Base-by-base conservation (phyloP, 2,329 filamentous ascomycete species). In the Paraphaeosphaeria sporulosa region DNA sequence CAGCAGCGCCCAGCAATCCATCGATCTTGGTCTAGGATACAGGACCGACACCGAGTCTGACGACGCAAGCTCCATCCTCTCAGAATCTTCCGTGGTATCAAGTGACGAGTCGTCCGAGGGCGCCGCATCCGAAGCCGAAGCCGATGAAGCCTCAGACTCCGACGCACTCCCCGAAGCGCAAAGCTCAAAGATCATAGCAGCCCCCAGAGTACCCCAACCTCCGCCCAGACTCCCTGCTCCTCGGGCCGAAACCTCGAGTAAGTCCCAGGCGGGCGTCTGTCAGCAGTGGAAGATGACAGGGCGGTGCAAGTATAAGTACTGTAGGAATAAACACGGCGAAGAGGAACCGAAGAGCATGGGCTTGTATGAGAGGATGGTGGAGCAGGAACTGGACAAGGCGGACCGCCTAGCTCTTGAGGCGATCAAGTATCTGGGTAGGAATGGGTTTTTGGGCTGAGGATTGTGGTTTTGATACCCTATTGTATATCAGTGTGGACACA, bases 401-500 rank as follows among this genome's bases (percentile, higher is more conserved):
- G 78, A 82, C 62, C 68, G 72, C 49, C 55, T 81, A 57, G 79
- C 79, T 17, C 65, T 83, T 48, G 73, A 78, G 55, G 80, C 80
- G 4, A 82, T 84, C 65, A 82, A 82, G 66, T 77, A 78, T 64
- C 70, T 84, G 9, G 82, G 81, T 2, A 73, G 75, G 42, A 65
- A 76, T 36, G 79, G 80, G 0, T 79, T 82, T 61, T 72, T 83
- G 2, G 72, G 72, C n/a, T 76, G 56, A 67, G 8, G 12, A 8
- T 6, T 23, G 15, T 13, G 2, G 2, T 3, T 17, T 38, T 15
- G 2, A 32, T 19, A 30, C 30, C 15, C 10, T 38, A 9, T 21
- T 8, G 19, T 23, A 4, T 6, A 4, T 13, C 8, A 21, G 40
- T 10, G 12, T 21, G 12, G n/a, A 19, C 7, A 23, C n/a, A 44